Base-by-base conservation (phyloP, 768 basidiomycete species). In the Mycena alexandri region DNA sequence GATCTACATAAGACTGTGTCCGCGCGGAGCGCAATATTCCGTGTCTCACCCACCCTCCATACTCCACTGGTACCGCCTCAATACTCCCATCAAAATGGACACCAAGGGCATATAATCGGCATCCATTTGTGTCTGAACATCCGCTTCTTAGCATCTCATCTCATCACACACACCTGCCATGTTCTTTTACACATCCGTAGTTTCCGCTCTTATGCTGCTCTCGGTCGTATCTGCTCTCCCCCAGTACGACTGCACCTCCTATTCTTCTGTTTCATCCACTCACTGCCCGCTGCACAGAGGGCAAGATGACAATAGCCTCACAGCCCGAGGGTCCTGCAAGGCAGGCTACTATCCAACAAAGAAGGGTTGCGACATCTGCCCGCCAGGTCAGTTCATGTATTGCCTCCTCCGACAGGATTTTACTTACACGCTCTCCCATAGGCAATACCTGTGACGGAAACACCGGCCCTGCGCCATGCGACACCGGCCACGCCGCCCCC, bases 391-490 rank as follows among this genome's bases (percentile, higher is more conserved):
- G 19, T 55, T 4, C 21, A 16, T 16, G 2, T 24, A 5, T 2
- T 38, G 4, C 11, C 14, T 38, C 29, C 29, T 38, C 10, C 10
- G 14, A 19, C 4, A 12, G 54, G 1, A 12, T 13, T 17, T 33
- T 42, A 38, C 33, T 14, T 29, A 29, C 38, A 13, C 38, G n/a
- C 22, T 51, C n/a, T 19, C 21, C 17, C 21, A 19, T n/a, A 41
- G 54, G 54, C 54, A 55, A 55, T 22, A 55, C 54, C 21, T 55
- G 54, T 34, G 38, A 42, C 21, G 54, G 54, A 22, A 42, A 25
- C 2, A 19, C 21, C 16, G 54, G 54, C 21, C 54, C 54, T 21
- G 54, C 54, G 5, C n/a, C 38, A 9, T 55, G 54, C 54, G 54
- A 24, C 22, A 42, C 41, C 22, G 54, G 54, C 21, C 54, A 55